phyloP scores from a whole-genome alignment of 2,329 filamentous ascomycete species.

The Aspergillus eucalypticola region DNA sequence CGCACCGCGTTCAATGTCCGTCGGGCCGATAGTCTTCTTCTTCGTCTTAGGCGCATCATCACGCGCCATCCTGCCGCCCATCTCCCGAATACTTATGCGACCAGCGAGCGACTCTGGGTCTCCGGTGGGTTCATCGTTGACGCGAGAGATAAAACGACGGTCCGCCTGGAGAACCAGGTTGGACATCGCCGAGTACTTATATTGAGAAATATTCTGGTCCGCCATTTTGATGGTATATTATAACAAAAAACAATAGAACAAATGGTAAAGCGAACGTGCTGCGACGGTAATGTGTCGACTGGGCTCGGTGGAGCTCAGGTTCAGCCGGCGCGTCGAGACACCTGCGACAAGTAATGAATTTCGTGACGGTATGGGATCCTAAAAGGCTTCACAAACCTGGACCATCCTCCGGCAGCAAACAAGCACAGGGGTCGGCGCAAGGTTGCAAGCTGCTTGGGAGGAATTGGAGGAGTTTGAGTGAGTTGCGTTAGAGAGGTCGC shows the following conservation, averaged over 20 bases:
- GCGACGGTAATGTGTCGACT: slow-evolving; percentile 31
- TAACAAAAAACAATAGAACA: slow-evolving; percentile 21
- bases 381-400: slow-evolving; percentile 38
- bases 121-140: slow-evolving; percentile 91
- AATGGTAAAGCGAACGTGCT: slow-evolving; percentile 26
- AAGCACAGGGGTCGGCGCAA: slow-evolving; percentile 28
- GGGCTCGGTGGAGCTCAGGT: slow-evolving; percentile 35
- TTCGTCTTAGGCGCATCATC: slow-evolving; percentile 80
- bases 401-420: slow-evolving; percentile 38
- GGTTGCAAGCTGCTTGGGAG: slow-evolving; percentile 28
- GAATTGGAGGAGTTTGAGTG: slow-evolving; percentile 25
- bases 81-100: slow-evolving; percentile 88
- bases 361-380: slow-evolving; percentile 24
- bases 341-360: slow-evolving; percentile 29
- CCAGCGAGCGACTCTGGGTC: slow-evolving; percentile 97
- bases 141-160: slow-evolving; percentile 88
- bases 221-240: slow-evolving; percentile 59
- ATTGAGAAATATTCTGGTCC: slow-evolving; percentile 80
- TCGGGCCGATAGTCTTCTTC: slow-evolving; percentile 65
- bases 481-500: slow-evolving; percentile 28
- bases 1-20: slow-evolving; percentile 71
- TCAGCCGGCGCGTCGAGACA: slow-evolving; percentile 37
- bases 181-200: slow-evolving; percentile 99
- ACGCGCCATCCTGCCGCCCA: slow-evolving; percentile 81
- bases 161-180: slow-evolving; percentile 99